These are phyloP conservation scores for Pythium sp. DNA, from an alignment of 352 stramenopile species.

Conservation along the genomic window DNA sequence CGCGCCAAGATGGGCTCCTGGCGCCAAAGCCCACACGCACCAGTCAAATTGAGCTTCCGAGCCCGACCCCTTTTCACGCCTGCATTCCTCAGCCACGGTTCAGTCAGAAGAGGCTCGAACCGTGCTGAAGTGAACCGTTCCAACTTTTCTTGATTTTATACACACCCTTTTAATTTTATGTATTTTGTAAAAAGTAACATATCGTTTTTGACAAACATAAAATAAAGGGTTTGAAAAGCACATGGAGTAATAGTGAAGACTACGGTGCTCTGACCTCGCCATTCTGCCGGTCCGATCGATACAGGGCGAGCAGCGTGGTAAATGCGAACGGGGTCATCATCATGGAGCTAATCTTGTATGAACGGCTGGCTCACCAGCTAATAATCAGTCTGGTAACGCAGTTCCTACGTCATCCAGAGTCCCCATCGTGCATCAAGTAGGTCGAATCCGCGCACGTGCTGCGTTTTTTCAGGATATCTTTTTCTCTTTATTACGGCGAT, in stretches of 20 bases:
- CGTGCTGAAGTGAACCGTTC: background rate
- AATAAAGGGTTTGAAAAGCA: no score
- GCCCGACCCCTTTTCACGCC: background rate
- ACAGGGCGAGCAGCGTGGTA: no score
- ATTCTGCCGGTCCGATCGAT: no score
- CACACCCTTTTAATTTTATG: background rate
- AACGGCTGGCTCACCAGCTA: background rate
- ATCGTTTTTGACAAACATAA: no score
- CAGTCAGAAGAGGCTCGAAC: background rate
- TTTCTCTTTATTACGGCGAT: conserved; percentile 8
- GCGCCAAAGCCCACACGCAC: conserved; percentile 1
- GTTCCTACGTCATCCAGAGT: background rate
- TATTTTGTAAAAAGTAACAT: no score
- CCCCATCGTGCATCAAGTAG: background rate
- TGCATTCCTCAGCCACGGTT: background rate
- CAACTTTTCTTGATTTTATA: background rate
- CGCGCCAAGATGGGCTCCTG: background rate
- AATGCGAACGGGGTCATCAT: background rate
- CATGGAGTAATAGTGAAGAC: no score
- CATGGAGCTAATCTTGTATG: background rate
- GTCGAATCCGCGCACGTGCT: background rate
- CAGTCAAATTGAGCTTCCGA: conserved; percentile 4
- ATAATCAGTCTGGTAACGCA: background rate
- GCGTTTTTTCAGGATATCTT: background rate
- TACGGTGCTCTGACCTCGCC: no score